phyloP scores from a whole-genome alignment of 2,329 filamentous ascomycete species.

The Aspergillus pseudotamarii region DNA sequence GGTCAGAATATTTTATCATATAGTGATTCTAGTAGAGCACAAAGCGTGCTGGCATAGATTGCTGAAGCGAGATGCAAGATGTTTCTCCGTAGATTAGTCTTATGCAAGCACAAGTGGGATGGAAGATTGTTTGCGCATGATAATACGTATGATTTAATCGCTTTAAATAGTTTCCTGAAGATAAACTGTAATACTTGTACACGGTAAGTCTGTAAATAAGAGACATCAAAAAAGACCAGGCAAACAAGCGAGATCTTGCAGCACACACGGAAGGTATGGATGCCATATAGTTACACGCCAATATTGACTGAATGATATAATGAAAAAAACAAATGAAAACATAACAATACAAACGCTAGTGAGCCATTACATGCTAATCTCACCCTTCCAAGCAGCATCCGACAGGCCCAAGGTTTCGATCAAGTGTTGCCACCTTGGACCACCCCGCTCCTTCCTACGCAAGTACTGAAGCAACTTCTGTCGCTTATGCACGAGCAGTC shows the following conservation, averaged over 20 bases:
- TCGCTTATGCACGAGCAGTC: conserved; percentile 81
- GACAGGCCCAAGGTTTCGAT: conserved; percentile 82
- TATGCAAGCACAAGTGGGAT: background rate
- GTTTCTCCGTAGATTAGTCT: background rate
- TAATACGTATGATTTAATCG: background rate
- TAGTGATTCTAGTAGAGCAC: background rate
- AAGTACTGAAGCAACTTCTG: conserved; percentile 89
- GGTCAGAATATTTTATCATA: background rate
- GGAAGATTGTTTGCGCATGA: background rate
- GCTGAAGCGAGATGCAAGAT: background rate
- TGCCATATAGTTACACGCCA: conserved; percentile 22
- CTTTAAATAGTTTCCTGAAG: background rate
- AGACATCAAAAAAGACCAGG: background rate
- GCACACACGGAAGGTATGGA: conserved; percentile 6
- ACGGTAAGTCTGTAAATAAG: conserved; percentile 7
- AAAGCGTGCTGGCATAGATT: background rate
- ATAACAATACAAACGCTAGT: conserved; percentile 20
- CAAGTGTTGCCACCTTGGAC: conserved; percentile 85
- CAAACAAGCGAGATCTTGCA: conserved; percentile 2
- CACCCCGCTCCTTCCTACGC: conserved; percentile 85
- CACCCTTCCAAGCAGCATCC: conserved; percentile 84
- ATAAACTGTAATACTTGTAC: conserved; percentile 13
- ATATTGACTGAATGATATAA: conserved; percentile 15
- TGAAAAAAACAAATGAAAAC: conserved; percentile 7
- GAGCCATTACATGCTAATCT: conserved; percentile 70